A percentile compares a stretch with the other conserved stretches of the same genome.
These are phyloP conservation scores for Tulasnella sp. DNA, from an alignment of 768 basidiomycete species.

Conservation along the genomic window DNA sequence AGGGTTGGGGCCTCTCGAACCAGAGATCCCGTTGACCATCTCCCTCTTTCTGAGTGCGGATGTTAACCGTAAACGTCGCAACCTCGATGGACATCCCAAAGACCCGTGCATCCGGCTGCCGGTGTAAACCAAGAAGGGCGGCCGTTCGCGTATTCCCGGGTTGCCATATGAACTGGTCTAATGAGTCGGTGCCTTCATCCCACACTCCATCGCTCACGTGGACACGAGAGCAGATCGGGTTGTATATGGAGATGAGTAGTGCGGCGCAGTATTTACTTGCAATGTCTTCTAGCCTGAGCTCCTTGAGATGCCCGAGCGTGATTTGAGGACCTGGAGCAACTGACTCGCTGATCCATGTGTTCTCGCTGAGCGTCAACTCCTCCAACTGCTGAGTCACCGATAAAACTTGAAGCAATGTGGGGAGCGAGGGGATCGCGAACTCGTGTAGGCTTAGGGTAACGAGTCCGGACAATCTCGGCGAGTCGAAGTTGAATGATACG, in stretches of 20 bases:
- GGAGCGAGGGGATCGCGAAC: neutral
- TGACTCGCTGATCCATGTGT: neutral
- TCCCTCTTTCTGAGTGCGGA: too few relatives aligned
- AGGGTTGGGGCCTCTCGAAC: too few relatives aligned
- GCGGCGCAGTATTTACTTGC: neutral
- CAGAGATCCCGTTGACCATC: too few relatives aligned
- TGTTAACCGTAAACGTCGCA: too few relatives aligned
- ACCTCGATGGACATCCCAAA: too few relatives aligned
- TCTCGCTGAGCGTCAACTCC: neutral
- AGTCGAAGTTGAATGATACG: neutral
- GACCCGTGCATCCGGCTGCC: too few relatives aligned
- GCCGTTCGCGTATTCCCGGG: neutral
- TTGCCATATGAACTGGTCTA: neutral
- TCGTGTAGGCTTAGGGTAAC: neutral
- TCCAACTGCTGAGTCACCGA: neutral
- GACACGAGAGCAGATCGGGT: neutral
- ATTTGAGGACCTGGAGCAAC: neutral
- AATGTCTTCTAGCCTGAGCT: neutral
- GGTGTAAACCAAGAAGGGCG: neutral
- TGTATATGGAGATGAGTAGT: neutral
- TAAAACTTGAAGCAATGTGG: neutral
- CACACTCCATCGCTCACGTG: neutral
- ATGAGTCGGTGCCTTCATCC: neutral
- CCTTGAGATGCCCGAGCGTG: neutral
- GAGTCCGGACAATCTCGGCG: neutral